phyloP scores from a whole-genome alignment of 225 moss, liverwort and hornwort species.

The Climacium dendroides region DNA sequence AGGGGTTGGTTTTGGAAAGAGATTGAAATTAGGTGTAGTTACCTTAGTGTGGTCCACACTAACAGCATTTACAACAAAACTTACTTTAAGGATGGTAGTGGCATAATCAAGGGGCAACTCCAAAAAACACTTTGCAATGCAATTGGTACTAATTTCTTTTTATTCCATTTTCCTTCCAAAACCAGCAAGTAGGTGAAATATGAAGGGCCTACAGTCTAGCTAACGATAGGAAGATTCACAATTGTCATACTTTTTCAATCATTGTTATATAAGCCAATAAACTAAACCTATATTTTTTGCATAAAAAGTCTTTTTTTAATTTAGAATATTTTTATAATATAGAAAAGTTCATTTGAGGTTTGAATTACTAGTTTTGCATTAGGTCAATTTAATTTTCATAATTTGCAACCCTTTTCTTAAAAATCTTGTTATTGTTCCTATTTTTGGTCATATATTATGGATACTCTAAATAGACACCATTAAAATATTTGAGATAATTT shows the following conservation, averaged over 20 bases:
- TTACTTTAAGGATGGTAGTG: background rate
- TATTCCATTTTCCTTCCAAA: background rate
- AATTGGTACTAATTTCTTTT: background rate
- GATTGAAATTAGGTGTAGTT: background rate
- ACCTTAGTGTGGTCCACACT: rapidly evolving
- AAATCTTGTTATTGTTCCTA: too few relatives aligned
- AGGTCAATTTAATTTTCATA: rapidly evolving
- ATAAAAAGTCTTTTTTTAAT: background rate
- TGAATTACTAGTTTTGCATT: rapidly evolving
- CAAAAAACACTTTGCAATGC: background rate
- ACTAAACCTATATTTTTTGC: too few relatives aligned
- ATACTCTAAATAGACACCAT: background rate
- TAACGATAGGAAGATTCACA: background rate
- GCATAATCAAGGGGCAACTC: background rate
- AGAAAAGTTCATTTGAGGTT: background rate
- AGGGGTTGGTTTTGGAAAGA: background rate
- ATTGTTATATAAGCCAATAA: background rate
- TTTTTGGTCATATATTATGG: rapidly evolving
- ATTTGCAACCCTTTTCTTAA: too few relatives aligned
- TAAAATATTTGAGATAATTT: background rate
- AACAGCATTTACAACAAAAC: background rate
- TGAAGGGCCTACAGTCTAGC: background rate
- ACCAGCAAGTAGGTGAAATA: background rate
- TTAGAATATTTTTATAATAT: background rate
- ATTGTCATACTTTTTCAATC: background rate